Conservation (phyloP, 208 protist species). For the Giardia muris region DNA sequence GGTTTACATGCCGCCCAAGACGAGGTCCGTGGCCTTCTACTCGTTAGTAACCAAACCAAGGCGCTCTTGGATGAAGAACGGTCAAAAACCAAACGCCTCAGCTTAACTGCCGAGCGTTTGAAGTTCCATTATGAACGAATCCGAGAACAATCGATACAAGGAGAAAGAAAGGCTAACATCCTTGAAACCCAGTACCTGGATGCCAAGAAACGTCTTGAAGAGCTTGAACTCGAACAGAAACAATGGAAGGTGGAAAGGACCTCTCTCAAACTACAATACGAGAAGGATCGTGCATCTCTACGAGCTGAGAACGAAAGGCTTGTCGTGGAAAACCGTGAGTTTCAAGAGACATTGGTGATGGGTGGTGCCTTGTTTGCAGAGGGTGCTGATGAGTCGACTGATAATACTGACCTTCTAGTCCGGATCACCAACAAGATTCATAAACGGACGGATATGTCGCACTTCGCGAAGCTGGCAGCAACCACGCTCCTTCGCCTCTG, state of each 20-base stretch:
- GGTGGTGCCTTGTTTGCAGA: not conserved
- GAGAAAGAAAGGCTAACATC: not conserved
- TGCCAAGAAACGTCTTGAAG: not conserved
- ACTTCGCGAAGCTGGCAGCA: not conserved
- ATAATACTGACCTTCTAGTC: not conserved
- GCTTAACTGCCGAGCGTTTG: not conserved
- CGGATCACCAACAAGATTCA: not conserved
- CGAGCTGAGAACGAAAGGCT: not conserved
- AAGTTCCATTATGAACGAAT: not conserved
- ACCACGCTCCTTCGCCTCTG: not conserved
- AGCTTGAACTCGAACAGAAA: not conserved
- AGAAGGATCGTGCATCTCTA: not conserved
- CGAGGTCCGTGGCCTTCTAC: not conserved
- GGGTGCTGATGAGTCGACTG: not conserved
- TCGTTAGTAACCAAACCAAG: not conserved
- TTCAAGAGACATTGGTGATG: not conserved
- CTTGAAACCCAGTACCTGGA: not conserved
- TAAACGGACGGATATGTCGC: not conserved
- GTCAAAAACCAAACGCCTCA: not conserved
- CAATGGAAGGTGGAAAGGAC: not conserved
- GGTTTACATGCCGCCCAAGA: not conserved
- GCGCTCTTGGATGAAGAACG: not conserved
- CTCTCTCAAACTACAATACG: not conserved
- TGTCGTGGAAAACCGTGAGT: not conserved
- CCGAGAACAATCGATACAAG: not conserved